Conservation (phyloP, 345 rosid species). For the Eucalyptus sp. region DNA sequence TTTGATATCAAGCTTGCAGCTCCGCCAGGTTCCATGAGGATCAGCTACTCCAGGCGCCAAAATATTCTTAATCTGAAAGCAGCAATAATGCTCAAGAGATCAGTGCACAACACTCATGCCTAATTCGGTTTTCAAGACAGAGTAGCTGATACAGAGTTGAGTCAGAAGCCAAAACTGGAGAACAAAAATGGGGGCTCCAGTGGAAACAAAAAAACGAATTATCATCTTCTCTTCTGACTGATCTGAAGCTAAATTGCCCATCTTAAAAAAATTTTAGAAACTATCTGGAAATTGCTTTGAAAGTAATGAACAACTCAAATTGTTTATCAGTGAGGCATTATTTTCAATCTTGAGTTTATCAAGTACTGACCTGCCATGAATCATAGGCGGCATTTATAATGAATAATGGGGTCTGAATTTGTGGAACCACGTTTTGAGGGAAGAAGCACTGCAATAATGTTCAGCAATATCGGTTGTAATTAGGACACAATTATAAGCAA, state of each 20-base stretch:
- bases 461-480: neutral
- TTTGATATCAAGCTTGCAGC: conserved; percentile 60
- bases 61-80: conserved; percentile 57
- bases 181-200: neutral
- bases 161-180: neutral
- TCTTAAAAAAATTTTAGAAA: neutral
- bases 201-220: no score
- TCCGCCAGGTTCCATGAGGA: conserved; percentile 67
- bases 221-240: neutral
- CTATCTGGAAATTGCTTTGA: neutral
- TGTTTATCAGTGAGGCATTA: neutral
- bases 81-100: neutral
- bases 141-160: neutral
- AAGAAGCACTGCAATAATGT: conserved; percentile 60
- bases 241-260: neutral
- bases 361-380: conserved; percentile 81
- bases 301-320: neutral
- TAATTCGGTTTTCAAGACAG: neutral
- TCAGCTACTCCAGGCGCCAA: conserved; percentile 77
- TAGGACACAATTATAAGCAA: neutral
- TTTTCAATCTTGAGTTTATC: neutral
- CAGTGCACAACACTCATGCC: neutral
- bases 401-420: conserved; percentile 71
- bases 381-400: conserved; percentile 87
- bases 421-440: conserved; percentile 62